phyloP scores from a whole-genome alignment of 2,329 filamentous ascomycete species.

The Fusarium avenaceum region DNA sequence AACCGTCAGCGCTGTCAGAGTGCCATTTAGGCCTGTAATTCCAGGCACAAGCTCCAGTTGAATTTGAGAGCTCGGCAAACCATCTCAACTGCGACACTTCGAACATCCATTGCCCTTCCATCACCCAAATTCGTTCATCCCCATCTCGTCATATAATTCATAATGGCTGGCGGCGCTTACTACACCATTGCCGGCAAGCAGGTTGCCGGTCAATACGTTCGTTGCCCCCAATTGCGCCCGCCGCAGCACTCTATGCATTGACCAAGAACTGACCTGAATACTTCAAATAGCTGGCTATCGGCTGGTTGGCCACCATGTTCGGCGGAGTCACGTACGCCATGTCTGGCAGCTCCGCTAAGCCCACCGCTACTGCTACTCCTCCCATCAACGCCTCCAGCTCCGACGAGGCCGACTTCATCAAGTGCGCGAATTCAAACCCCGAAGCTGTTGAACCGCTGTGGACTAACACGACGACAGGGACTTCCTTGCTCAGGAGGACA shows the following conservation, averaged over 20 bases:
- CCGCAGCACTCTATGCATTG: constrained; percentile 1
- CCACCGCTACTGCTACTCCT: constrained; percentile 62
- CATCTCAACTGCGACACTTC: constrained; percentile 47
- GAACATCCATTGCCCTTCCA: constrained; percentile 50
- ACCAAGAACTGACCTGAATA: constrained; percentile 41
- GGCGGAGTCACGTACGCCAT: constrained; percentile 61
- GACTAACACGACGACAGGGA: constrained; percentile 53
- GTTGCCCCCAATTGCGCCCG: constrained; percentile 51
- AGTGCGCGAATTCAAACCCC: constrained; percentile 61
- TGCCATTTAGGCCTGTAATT: constrained; percentile 51
- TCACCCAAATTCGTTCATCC: constrained; percentile 50
- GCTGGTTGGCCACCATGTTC: constrained; percentile 66
- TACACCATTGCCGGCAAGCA: constrained; percentile 71
- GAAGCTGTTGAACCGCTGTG: constrained; percentile 8
- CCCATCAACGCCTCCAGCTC: constrained; percentile 73
- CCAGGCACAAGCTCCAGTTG: constrained; percentile 50
- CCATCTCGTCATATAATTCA: constrained; percentile 43
- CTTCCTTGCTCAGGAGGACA: constrained; percentile 58
- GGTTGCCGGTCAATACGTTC: constrained; percentile 72
- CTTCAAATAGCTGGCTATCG: constrained; percentile 67
- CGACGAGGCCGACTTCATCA: constrained; percentile 75
- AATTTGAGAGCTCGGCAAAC: constrained; percentile 50
- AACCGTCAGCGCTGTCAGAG: constrained; percentile 39
- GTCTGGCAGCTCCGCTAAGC: constrained; percentile 62
- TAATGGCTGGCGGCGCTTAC: constrained; percentile 57